phyloP scores from a whole-genome alignment of 495 filamentous ascomycete genomes.

The Talaromyces stipitatus region DNA sequence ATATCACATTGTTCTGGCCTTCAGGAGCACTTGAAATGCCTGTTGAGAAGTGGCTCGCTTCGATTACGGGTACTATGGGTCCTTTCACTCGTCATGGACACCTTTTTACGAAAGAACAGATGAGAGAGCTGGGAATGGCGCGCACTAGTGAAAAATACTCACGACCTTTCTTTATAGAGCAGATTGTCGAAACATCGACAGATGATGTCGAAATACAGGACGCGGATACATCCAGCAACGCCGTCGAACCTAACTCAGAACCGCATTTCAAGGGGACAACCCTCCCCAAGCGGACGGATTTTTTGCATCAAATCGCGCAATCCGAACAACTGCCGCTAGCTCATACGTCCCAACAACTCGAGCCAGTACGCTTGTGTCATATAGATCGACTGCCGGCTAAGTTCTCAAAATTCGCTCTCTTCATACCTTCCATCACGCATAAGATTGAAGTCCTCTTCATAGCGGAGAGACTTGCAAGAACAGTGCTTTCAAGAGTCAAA shows the following conservation, averaged over 20 bases:
- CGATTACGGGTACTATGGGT: neutral
- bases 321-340: slow-evolving; percentile 3
- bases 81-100: neutral
- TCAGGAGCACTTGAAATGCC: neutral
- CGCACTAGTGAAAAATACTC: neutral
- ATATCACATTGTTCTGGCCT: slow-evolving; percentile 25
- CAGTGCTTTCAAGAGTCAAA: slow-evolving; percentile 45
- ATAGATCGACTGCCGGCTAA: slow-evolving; percentile 52
- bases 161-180: slow-evolving; percentile 4
- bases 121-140: slow-evolving; percentile 1
- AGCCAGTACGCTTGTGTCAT: slow-evolving; percentile 20
- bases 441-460: slow-evolving; percentile 58
- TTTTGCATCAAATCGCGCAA: slow-evolving; percentile 40
- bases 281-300: slow-evolving; percentile 53
- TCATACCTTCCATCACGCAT: slow-evolving; percentile 69
- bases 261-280: slow-evolving; percentile 42
- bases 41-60: slow-evolving; percentile 1
- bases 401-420: slow-evolving; percentile 57
- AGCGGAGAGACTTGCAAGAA: slow-evolving; percentile 54
- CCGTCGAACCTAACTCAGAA: neutral
- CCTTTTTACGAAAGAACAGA: neutral
- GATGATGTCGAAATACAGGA: neutral
- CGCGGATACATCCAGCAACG: slow-evolving; percentile 12
- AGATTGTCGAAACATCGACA: neutral
- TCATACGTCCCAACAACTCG: slow-evolving; percentile 11